phyloP scores from a whole-genome alignment of 1,139 yeast species.

The Diutina ranongensis region DNA sequence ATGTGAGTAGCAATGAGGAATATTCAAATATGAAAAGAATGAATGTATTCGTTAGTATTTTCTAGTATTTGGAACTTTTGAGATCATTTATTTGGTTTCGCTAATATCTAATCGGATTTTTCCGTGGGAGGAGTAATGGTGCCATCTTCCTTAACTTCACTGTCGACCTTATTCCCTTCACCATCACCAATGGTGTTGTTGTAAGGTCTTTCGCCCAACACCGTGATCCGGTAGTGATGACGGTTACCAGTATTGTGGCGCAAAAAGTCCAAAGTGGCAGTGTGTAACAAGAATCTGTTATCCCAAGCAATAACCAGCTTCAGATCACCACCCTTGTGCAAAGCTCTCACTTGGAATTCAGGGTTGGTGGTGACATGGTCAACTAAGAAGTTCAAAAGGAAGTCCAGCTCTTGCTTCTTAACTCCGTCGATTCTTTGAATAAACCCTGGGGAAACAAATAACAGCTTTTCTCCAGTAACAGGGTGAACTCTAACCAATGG shows the following conservation, averaged over 20 bases:
- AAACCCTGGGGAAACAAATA: not conserved
- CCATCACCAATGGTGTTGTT: slow-evolving; percentile 3
- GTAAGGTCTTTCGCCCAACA: slow-evolving; percentile 3
- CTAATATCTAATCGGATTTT: not conserved
- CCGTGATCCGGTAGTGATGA: slow-evolving; percentile 5
- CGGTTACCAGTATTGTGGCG: not conserved
- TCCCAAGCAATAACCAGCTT: slow-evolving; percentile 4
- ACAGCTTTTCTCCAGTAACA: slow-evolving; percentile 4
- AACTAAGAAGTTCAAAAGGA: slow-evolving; percentile 1
- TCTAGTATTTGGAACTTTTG: too few species aligned
- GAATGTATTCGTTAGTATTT: not conserved
- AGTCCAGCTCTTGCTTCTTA: not conserved
- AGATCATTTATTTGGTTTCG: not conserved
- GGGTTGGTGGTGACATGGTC: not conserved
- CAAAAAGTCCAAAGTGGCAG: slow-evolving; percentile 2
- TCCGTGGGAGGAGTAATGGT: not conserved
- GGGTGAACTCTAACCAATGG: slow-evolving; percentile 6
- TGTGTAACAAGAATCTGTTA: slow-evolving; percentile 3
- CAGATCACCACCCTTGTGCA: not conserved
- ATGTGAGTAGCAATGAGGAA: too few species aligned
- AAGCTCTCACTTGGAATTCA: slow-evolving; percentile 6
- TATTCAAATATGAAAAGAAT: not conserved
- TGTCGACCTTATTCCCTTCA: not conserved
- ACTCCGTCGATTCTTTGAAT: not conserved
- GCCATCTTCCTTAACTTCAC: not conserved